phyloP scores from a whole-genome alignment of 768 basidiomycete species.

The Dictyophora rubrovolvata region DNA sequence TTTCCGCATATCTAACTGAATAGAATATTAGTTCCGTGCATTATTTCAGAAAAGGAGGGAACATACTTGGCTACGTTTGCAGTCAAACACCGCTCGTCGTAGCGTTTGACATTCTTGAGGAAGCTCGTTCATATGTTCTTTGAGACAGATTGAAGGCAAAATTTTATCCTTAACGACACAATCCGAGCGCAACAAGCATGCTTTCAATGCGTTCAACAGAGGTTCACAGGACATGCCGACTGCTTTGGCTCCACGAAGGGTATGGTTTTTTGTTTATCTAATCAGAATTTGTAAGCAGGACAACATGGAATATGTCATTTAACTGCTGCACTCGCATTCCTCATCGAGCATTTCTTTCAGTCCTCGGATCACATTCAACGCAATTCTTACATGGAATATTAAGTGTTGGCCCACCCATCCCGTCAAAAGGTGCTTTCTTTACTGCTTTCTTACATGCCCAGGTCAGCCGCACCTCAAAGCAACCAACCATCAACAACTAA shows the following conservation, averaged over 20 bases:
- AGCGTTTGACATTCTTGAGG: slow-evolving; percentile 74
- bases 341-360: slow-evolving; percentile 57
- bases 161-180: slow-evolving; percentile 72
- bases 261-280: not conserved
- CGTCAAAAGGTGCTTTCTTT: slow-evolving; percentile 47
- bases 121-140: slow-evolving; percentile 60
- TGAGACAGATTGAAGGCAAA: slow-evolving; percentile 81
- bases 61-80: slow-evolving; percentile 82
- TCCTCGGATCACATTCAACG: slow-evolving; percentile 71
- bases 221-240: slow-evolving; percentile 66
- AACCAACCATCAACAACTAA: slow-evolving; percentile 8
- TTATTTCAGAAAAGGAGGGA: not conserved
- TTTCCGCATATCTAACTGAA: slow-evolving; percentile 76
- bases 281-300: slow-evolving; percentile 10
- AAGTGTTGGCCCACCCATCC: slow-evolving; percentile 36
- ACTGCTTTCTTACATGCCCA: slow-evolving; percentile 73
- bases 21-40: not conserved
- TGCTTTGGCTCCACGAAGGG: too few relatives aligned
- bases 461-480: slow-evolving; percentile 30
- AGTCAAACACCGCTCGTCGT: slow-evolving; percentile 77
- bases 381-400: slow-evolving; percentile 77
- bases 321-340: slow-evolving; percentile 47
- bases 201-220: slow-evolving; percentile 67
- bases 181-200: slow-evolving; percentile 76
- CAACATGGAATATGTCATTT: slow-evolving; percentile 7